These are phyloP conservation scores for Acanthamoeba polyphaga DNA, from an alignment of 208 protist species.

Conservation along the genomic window DNA sequence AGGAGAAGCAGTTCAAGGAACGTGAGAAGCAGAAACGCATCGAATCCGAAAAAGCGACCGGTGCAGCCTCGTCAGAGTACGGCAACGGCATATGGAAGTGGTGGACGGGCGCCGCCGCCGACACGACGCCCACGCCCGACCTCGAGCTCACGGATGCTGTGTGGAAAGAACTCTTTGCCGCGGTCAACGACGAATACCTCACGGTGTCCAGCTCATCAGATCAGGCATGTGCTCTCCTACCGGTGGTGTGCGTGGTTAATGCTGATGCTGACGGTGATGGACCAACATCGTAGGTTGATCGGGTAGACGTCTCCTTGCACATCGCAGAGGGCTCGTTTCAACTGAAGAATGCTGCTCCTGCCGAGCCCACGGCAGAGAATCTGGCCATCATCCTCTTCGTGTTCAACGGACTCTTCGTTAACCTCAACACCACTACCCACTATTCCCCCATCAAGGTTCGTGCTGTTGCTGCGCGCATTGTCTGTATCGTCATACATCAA, in stretches of 20 bases:
- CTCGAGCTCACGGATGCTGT: slow-evolving; percentile 69
- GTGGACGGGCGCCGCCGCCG: background rate
- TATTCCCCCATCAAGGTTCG: slow-evolving; percentile 54
- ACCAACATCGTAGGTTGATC: background rate
- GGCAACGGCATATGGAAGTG: slow-evolving; percentile 16
- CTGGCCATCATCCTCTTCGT: slow-evolving; percentile 35
- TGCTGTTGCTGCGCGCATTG: background rate
- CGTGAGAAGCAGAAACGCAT: slow-evolving; percentile 23
- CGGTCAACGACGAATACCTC: slow-evolving; percentile 63
- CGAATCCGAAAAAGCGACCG: background rate
- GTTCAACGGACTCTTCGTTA: background rate
- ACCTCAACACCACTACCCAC: slow-evolving; percentile 17
- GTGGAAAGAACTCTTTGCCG: slow-evolving; percentile 65
- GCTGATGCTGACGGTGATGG: background rate
- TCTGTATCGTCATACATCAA: background rate
- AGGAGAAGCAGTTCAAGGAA: slow-evolving; percentile 50
- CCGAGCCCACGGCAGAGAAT: background rate
- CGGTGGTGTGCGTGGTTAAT: background rate
- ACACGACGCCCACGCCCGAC: background rate
- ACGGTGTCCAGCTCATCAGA: background rate
- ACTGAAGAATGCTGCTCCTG: slow-evolving; percentile 22
- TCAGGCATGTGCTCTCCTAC: background rate
- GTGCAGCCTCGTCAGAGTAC: background rate
- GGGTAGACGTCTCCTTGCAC: background rate
- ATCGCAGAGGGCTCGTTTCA: slow-evolving; percentile 55